These are phyloP conservation scores for Fragosphaeria purpurea DNA, from an alignment of 2,329 filamentous ascomycete species.

Conservation along the genomic window DNA sequence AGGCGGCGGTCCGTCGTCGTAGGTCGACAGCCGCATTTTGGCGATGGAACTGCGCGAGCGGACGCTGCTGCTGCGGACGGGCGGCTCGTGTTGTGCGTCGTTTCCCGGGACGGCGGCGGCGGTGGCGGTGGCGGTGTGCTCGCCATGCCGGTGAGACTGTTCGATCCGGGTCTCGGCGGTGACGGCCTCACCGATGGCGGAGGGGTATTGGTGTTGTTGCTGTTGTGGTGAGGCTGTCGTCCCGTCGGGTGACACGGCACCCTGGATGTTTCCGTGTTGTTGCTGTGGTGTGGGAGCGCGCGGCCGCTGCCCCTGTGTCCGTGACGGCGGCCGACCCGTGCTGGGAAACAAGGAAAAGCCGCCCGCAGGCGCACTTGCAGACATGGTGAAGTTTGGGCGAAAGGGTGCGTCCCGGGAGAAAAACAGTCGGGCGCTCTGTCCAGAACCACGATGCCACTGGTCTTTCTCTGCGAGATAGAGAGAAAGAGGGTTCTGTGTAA, in stretches of 20 bases:
- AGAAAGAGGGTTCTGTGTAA: too few species aligned
- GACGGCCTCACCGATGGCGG: slow-evolving; percentile 10
- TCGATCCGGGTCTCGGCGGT: slow-evolving; percentile 23
- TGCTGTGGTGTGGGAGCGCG: slow-evolving; percentile 26
- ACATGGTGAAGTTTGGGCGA: too few species aligned
- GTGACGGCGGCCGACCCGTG: slow-evolving; percentile 33
- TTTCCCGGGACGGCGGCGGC: slow-evolving; percentile 33
- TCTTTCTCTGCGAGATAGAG: too few species aligned
- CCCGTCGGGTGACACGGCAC: background rate
- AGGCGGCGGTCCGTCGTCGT: slow-evolving; percentile 14
- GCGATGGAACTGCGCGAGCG: slow-evolving; percentile 47
- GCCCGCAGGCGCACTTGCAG: slow-evolving; percentile 29
- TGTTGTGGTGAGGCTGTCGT: too few species aligned
- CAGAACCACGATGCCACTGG: too few species aligned
- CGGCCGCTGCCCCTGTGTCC: slow-evolving; percentile 31
- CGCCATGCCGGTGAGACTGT: too few species aligned
- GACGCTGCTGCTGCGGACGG: slow-evolving; percentile 38
- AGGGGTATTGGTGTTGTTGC: too few species aligned
- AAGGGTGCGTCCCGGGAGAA: too few species aligned
- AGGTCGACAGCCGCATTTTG: slow-evolving; percentile 35
- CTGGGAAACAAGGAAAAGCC: slow-evolving; percentile 51
- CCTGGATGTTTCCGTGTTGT: background rate
- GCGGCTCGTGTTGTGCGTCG: slow-evolving; percentile 38
- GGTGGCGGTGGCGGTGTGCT: too few species aligned
- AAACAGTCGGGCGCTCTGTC: too few species aligned